Base-by-base conservation (phyloP, 2,329 filamentous ascomycete species). In the Trichoderma sp. region DNA sequence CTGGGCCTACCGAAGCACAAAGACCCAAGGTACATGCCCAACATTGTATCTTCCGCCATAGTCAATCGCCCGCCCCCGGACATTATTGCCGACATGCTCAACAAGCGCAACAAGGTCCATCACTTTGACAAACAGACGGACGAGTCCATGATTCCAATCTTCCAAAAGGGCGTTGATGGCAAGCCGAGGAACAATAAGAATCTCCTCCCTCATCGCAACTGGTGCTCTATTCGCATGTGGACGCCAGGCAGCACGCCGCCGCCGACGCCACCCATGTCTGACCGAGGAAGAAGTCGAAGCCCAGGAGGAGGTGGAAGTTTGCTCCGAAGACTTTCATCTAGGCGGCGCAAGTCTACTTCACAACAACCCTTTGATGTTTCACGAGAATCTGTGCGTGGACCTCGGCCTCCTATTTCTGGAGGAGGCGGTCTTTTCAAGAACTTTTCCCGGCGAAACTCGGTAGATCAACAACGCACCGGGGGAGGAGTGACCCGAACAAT, bases 11-110 rank as follows among this genome's bases (percentile, higher is more conserved):
- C 92, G 3, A 98, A 97, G 78, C 92, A 98, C 79, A 89, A 89
- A 72, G 95, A 99, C 77, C 94, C 95, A 75, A 87, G 95, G 70
- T 99, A 99, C 77, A 99, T 99, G 91, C 92, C 93, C 5, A 99
- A 99, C 74, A 82, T 99, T 69, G 89, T 98, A 72, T 96, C 93
- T 1, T 97, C 94, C 0, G 93, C 94, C 13, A 98, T 99, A 76
- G 94, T 91, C 73, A 97, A 99, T 76, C 89, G 91, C 15, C 95
- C 96, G 5, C 92, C 94, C 19, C 91, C 94, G 0, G 92, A 95
- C 63, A 83, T 96, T 74, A 86, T 98, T 82, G 93, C 93, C 5
- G 94, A 99, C 78, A 87, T 97, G 61, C 85, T 99, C 69, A 97
- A 98, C 82, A 95, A 92, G 81, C 88, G 95, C 32, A 97, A 97